A percentile compares a stretch with the other conserved stretches of the same genome.
These are phyloP conservation scores for Pyropia yezoensis DNA, from an alignment of 23 red algal species.

Conservation along the genomic window DNA sequence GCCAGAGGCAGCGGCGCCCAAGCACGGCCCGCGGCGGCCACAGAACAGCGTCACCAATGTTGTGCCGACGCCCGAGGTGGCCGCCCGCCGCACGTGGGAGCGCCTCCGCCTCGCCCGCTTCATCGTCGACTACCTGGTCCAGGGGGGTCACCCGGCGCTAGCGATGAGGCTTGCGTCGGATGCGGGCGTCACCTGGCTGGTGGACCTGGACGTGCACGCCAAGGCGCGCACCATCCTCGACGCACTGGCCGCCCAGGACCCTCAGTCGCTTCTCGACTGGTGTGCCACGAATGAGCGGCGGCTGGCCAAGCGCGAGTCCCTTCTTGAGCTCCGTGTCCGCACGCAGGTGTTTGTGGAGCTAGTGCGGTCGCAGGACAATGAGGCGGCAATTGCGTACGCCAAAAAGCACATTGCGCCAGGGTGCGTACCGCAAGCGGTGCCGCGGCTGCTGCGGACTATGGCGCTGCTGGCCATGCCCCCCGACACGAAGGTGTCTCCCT, in stretches of 20 bases:
- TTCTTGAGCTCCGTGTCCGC: conserved; percentile 70
- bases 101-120: conserved; percentile 52
- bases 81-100: conserved; percentile 15
- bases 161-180: conserved; percentile 31
- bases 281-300: conserved; percentile 81
- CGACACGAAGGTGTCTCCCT: conserved; percentile 63
- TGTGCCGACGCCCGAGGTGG: background rate
- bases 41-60: background rate
- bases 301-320: conserved; percentile 60
- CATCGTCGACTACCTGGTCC: conserved; percentile 71
- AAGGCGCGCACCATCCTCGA: conserved; percentile 47
- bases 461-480: conserved; percentile 79
- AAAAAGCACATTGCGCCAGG: conserved; percentile 50
- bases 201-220: conserved; percentile 53
- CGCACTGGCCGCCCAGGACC: conserved; percentile 40
- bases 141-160: conserved; percentile 46
- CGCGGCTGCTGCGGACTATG: conserved; percentile 57
- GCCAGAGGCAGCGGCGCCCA: background rate
- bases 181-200: conserved; percentile 24
- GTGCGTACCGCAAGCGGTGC: conserved; percentile 22
- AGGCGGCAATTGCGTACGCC: conserved; percentile 70
- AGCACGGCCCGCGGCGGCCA: background rate
- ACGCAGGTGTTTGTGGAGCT: conserved; percentile 97
- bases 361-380: conserved; percentile 40
- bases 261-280: conserved; percentile 67